Evolutionary conservation across 306 rosid species (phyloP).

Genomic region (Fragaria nilgerrensis): DNA sequence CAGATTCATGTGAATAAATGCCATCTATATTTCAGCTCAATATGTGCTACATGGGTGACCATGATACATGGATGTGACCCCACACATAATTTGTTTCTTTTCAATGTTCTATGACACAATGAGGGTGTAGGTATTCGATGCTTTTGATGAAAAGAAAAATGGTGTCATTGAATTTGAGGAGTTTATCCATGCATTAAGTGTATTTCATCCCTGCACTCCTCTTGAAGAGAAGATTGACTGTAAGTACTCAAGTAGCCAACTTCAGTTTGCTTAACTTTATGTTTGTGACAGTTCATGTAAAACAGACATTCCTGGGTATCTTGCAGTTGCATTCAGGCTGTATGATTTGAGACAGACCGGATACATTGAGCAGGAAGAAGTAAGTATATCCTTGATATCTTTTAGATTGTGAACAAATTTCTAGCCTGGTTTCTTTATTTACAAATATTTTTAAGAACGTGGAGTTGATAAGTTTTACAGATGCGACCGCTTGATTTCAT

Average conservation of each 20-base stretch:
- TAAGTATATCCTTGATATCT: slow-evolving; percentile 27
- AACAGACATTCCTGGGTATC: slow-evolving; percentile 16
- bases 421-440: too few species aligned
- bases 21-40: background rate
- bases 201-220: slow-evolving; percentile 68
- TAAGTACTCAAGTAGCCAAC: slow-evolving; percentile 33
- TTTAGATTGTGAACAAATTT: too few species aligned
- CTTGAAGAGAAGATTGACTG: slow-evolving; percentile 60
- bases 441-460: too few species aligned
- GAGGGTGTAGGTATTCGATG: slow-evolving; percentile 53
- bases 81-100: background rate
- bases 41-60: background rate
- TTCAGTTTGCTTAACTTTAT: slow-evolving; percentile 6
- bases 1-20: background rate
- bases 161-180: slow-evolving; percentile 76
- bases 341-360: slow-evolving; percentile 74
- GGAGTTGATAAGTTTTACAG: background rate
- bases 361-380: slow-evolving; percentile 73
- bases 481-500: background rate
- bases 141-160: slow-evolving; percentile 62
- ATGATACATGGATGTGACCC: background rate
- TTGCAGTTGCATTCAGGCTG: slow-evolving; percentile 68
- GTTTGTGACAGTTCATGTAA: slow-evolving; percentile 10
- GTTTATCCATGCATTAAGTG: slow-evolving; percentile 61
- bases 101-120: background rate